Base-by-base conservation (phyloP, 1,284 basidiomycete genomes). In the Cryptococcus hybrid region DNA sequence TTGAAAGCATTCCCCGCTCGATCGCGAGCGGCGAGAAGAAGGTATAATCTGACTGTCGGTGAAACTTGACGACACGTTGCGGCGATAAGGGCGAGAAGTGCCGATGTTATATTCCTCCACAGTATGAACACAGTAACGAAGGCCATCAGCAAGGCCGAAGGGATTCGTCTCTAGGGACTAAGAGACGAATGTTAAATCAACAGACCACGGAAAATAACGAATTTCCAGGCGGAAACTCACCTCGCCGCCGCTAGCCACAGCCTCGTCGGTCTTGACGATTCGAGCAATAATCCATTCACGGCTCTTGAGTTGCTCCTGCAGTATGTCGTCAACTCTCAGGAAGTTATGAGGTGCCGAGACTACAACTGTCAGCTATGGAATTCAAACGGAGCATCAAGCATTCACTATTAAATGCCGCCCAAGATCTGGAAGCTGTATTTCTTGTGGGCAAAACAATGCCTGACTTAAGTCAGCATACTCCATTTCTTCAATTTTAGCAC, bases 341-440 rank as follows among this genome's bases (percentile, higher is more conserved):
- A 99, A 99, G 78, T 95, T 95, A 79, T 98, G 95, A 39, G 95
- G 95, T 76, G 92, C 94, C 5, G 90, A 92, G 6, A 96, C 91
- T 92, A 62, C 24, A 36, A 60, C 11, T 18, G n/a, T 51, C 2
- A 57, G 45, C 51, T 12, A 42, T 15, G n/a, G 3, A 12, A n/a
- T 39, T 15, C 39, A 6, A 36, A 38, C 6, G 42, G 40, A 11
- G 7, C 18, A 52, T 12, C 8, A 42, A 13, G 6, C 1, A 62
- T 62, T 65, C 42, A 68, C 67, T 88, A 77, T 96, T 96, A 79
- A 96, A 96, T 13, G 92, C 93, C n/a, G 93, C 93, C 92, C 92
- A 97, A 0, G 91, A 89, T 72, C 92, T 92, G 43, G 88, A 87
- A 1, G 90, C 84, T 15, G 92, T 90, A 75, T 96, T 96, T 51